Evolutionary conservation across 1,139 yeast genomes (phyloP).

Genomic region (Nakaseomyces sp.): DNA sequence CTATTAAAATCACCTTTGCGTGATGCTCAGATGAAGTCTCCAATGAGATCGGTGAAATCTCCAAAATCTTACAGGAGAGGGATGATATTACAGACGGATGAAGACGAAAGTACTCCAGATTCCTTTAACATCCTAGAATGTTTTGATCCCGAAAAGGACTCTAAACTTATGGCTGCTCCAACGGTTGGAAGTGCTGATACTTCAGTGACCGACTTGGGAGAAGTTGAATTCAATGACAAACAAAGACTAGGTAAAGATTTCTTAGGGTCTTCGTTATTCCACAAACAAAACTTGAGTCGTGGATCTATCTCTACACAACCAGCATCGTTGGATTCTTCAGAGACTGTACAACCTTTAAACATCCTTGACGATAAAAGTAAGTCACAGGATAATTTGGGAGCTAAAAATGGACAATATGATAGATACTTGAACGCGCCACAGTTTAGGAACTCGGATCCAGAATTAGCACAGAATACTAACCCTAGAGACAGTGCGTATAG

Average conservation of each 20-base stretch:
- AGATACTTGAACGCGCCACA: not conserved
- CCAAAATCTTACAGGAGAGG: slow-evolving; percentile 11
- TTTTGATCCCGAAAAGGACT: not conserved
- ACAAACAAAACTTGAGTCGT: not conserved
- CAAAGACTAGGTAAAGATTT: not conserved
- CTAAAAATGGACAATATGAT: not conserved
- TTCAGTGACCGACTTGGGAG: not conserved
- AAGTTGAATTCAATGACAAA: not conserved
- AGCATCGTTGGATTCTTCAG: not conserved
- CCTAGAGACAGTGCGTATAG: not conserved
- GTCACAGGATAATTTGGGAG: not conserved
- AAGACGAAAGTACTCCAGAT: slow-evolving; percentile 5
- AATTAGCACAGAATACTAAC: not conserved
- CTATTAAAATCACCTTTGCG: slow-evolving; percentile 2
- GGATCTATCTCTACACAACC: not conserved
- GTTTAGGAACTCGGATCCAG: slow-evolving; percentile 2
- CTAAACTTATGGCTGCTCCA: slow-evolving; percentile 1
- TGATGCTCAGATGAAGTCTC: slow-evolving; percentile 1
- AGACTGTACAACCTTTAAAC: not conserved
- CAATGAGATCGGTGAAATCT: slow-evolving; percentile 9
- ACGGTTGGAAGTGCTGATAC: not conserved
- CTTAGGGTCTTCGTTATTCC: not conserved
- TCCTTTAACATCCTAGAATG: slow-evolving; percentile 1
- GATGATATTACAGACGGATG: slow-evolving; percentile 10
- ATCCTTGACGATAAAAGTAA: not conserved